A percentile compares a stretch with the other conserved stretches of the same genome.
Conservation (phyloP, 495 filamentous ascomycete genomes). For the Penicillium canariense region DNA sequence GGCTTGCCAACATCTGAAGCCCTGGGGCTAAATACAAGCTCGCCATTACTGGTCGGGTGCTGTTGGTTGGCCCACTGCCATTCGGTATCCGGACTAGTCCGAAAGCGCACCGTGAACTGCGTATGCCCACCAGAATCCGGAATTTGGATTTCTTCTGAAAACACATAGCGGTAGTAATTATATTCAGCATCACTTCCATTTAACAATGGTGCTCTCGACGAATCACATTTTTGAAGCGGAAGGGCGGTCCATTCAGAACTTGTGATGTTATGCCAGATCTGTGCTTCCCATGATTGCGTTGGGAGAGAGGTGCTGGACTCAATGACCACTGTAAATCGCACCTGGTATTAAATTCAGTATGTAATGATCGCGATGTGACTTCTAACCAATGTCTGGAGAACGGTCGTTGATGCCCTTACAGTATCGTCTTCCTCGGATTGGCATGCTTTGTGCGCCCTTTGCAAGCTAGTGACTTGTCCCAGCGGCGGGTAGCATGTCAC, state of each 20-base stretch:
- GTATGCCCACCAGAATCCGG: constrained; percentile 35
- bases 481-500: constrained; percentile 63
- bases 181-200: constrained; percentile 17
- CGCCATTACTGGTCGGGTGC: constrained; percentile 58
- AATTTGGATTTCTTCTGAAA: constrained; percentile 33
- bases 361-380: neutral
- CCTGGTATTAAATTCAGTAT: constrained; percentile 24
- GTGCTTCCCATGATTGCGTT: constrained; percentile 64
- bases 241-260: constrained; percentile 38
- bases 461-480: constrained; percentile 63
- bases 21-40: constrained; percentile 45
- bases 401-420: constrained; percentile 18
- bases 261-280: constrained; percentile 71
- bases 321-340: constrained; percentile 68
- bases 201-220: constrained; percentile 35
- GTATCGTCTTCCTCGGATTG: constrained; percentile 25
- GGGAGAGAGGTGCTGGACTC: constrained; percentile 58
- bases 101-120: constrained; percentile 75
- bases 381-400: neutral
- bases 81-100: constrained; percentile 45
- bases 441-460: constrained; percentile 28
- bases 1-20: neutral
- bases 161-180: constrained; percentile 39
- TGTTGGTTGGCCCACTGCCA: constrained; percentile 80
- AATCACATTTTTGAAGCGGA: constrained; percentile 26